Evolutionary conservation across 768 basidiomycete genomes (phyloP), one percentile per base, ranked within the genome.

Genomic region (Chalciporus pseudorubinellus): DNA sequence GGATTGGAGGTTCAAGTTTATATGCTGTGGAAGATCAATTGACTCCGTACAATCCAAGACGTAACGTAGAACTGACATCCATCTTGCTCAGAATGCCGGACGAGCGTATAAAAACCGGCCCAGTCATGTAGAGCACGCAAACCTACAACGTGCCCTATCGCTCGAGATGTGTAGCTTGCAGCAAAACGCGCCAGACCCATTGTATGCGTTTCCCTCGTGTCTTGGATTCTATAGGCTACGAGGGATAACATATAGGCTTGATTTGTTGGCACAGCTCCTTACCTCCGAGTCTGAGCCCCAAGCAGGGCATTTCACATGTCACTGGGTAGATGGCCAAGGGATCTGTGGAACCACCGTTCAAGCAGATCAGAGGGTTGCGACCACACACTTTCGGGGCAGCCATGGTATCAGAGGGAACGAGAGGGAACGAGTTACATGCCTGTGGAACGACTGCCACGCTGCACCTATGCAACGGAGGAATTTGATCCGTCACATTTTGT

Each of bases 381-480:
- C 53, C 18, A 9, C 31, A 12, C 61, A 63, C 26, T 44, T 63
- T 8, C 55, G 62, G 3, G 8, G 38, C 2, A 29, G 8, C 5
- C 61, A 63, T 24, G 21, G 50, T 20, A 12, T 63, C 21, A 56
- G 52, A 0, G 61, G 61, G 3, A 54, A 55, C n/a, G 59, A 64
- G 21, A 64, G 48, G 11, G 56, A 46, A 20, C 16, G 16, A 11
- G 46, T 58, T 2, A 1, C 0, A 16, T 63, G 61, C 29, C 19
- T 2, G 9, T 63, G 61, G 61, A 42, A n/a, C 3, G 41, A 47
- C n/a, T 64, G 61, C 33, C 10, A n/a, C 0, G 49, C 8, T 1
- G 13, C 51, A 0, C 61, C 51, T 6, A 63, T 63, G 61, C 53
- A 53, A 5, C 41, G 61, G 6, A 62, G 61, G 2, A 64, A 59